Evolutionary conservation across 768 basidiomycete species (phyloP).

Genomic region (Cyathus striatus): DNA sequence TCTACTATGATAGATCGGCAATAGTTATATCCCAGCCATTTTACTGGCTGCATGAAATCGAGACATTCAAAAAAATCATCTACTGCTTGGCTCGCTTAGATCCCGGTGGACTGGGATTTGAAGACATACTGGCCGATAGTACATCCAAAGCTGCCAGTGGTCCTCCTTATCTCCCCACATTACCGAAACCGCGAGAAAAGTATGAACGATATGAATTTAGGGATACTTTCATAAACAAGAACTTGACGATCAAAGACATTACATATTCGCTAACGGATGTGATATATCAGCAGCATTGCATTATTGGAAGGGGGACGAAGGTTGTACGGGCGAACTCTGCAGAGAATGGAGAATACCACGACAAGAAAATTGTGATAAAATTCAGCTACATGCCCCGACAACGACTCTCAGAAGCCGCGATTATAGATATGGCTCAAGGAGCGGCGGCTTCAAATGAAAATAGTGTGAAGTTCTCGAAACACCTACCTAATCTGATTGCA

Average conservation of each 20-base stretch:
- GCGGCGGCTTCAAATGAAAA: neutral
- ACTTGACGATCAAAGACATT: too few relatives aligned
- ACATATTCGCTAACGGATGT: too few relatives aligned
- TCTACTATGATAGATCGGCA: neutral
- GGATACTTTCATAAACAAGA: too few relatives aligned
- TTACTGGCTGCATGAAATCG: neutral
- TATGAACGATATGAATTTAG: too few relatives aligned
- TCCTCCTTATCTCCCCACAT: too few relatives aligned
- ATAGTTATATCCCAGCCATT: neutral
- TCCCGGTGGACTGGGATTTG: too few relatives aligned
- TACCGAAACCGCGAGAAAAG: too few relatives aligned
- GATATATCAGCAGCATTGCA: too few relatives aligned
- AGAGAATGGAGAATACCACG: neutral
- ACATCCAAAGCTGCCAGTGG: too few relatives aligned
- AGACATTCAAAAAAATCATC: too few relatives aligned
- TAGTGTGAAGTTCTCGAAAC: neutral
- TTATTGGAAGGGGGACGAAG: conserved; percentile 7
- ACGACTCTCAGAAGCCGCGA: conserved; percentile 1
- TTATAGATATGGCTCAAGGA: neutral
- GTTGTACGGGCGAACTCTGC: conserved; percentile 3
- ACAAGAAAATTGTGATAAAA: conserved; percentile 4
- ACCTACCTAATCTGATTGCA: conserved; percentile 2
- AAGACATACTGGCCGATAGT: too few relatives aligned
- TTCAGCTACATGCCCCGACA: conserved; percentile 4
- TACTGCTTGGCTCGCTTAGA: too few relatives aligned